Percentiles rank a stretch among this genome's conserved stretches.
Conservation (phyloP, 306 rosid species). For the Prunus mongolica region DNA sequence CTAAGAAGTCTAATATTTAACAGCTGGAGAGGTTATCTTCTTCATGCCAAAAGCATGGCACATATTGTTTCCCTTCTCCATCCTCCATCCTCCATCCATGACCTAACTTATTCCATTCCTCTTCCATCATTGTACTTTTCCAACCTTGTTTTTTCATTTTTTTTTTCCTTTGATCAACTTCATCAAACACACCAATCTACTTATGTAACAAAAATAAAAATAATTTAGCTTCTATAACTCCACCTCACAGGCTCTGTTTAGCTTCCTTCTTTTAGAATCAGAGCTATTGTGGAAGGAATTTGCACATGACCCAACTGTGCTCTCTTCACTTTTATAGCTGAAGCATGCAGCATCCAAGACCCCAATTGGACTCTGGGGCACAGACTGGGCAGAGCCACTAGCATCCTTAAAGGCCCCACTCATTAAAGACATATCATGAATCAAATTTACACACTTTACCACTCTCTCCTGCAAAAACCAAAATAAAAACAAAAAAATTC, state of each 20-base stretch:
- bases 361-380: slow-evolving; percentile 79
- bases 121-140: background rate
- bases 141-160: background rate
- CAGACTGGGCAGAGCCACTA: slow-evolving; percentile 39
- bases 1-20: slow-evolving; percentile 67
- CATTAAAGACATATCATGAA: slow-evolving; percentile 34
- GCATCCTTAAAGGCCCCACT: slow-evolving; percentile 26
- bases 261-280: slow-evolving; percentile 80
- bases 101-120: slow-evolving; percentile 36
- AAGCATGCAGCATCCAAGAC: slow-evolving; percentile 73
- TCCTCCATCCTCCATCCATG: slow-evolving; percentile 39
- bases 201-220: slow-evolving; percentile 22
- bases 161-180: slow-evolving; percentile 21
- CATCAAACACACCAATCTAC: slow-evolving; percentile 37
- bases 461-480: slow-evolving; percentile 66
- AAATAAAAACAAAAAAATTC: background rate
- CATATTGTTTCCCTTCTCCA: slow-evolving; percentile 20
- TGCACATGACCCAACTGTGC: slow-evolving; percentile 61
- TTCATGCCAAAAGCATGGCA: slow-evolving; percentile 41
- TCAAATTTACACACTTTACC: slow-evolving; percentile 51
- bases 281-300: slow-evolving; percentile 54
- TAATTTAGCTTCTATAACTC: slow-evolving; percentile 35
- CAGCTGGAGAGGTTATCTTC: slow-evolving; percentile 49
- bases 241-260: slow-evolving; percentile 62
- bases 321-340: slow-evolving; percentile 78